These are phyloP conservation scores for Trichoderma gracile DNA, from an alignment of 2,329 filamentous ascomycete genomes.

Conservation along the genomic window DNA sequence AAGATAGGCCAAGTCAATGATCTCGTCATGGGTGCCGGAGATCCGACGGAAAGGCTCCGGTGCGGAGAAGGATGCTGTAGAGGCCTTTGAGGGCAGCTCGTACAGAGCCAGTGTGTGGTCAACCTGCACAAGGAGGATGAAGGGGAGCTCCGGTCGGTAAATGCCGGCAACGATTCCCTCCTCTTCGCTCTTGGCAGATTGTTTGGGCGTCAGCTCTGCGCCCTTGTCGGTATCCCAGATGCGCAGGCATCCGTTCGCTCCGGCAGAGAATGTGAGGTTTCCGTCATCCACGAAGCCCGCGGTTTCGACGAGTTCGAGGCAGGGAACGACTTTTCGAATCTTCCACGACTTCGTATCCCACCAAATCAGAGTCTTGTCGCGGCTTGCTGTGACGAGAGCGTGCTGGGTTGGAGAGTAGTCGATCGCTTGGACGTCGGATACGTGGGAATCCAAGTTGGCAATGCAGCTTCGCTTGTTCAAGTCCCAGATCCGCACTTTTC, in stretches of 20 bases:
- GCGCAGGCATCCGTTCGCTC: slow-evolving; percentile 77
- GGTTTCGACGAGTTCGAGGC: slow-evolving; percentile 81
- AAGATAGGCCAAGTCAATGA: slow-evolving; percentile 90
- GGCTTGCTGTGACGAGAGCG: slow-evolving; percentile 76
- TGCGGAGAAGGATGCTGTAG: slow-evolving; percentile 39
- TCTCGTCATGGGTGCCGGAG: slow-evolving; percentile 95
- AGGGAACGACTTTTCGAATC: slow-evolving; percentile 74
- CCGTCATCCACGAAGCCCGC: slow-evolving; percentile 76
- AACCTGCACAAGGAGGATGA: slow-evolving; percentile 79
- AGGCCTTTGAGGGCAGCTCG: slow-evolving; percentile 46
- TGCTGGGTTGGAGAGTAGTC: slow-evolving; percentile 78
- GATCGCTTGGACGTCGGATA: slow-evolving; percentile 87
- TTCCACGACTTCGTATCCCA: slow-evolving; percentile 92
- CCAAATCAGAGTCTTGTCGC: slow-evolving; percentile 91
- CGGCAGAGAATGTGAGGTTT: slow-evolving; percentile 76
- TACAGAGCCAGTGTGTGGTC: slow-evolving; percentile 87
- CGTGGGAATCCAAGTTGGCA: slow-evolving; percentile 83
- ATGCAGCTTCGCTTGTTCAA: slow-evolving; percentile 77
- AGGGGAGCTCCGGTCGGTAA: slow-evolving; percentile 63
- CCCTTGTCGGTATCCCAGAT: slow-evolving; percentile 81
- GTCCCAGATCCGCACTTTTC: slow-evolving; percentile 89
- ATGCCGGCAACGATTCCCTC: slow-evolving; percentile 73
- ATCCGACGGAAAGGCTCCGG: slow-evolving; percentile 70
- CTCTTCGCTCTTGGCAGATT: slow-evolving; percentile 59
- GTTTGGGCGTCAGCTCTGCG: slow-evolving; percentile 75